Evolutionary conservation across 768 basidiomycete species (phyloP).

Genomic region (Phanerodontia chrysosporium): DNA sequence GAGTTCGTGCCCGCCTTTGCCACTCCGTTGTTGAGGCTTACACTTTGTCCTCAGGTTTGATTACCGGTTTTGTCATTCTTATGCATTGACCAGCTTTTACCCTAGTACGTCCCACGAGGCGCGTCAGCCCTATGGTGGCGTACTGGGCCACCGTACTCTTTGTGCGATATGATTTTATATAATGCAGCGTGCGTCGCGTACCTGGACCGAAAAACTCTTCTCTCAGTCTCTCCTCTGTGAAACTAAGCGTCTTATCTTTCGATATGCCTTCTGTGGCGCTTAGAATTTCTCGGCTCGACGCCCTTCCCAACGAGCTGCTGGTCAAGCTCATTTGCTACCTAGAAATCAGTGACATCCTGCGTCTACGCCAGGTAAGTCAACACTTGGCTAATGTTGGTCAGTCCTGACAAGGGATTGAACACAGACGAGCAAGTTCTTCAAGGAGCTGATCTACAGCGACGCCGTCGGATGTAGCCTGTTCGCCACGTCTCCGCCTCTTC

Average conservation of each 20-base stretch:
- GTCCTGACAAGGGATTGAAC: neutral
- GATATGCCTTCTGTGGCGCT: neutral
- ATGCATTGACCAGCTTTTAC: neutral
- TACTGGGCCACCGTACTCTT: neutral
- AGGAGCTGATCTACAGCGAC: neutral
- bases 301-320: constrained; percentile 1
- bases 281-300: neutral
- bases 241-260: neutral
- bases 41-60: neutral
- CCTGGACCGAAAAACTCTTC: no score
- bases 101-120: neutral
- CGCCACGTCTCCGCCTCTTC: neutral
- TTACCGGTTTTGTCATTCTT: neutral
- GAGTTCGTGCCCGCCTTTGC: neutral
- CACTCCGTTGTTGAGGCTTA: neutral
- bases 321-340: neutral
- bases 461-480: neutral
- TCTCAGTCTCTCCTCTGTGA: neutral
- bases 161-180: neutral
- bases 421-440: neutral
- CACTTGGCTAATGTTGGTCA: neutral
- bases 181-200: neutral
- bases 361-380: neutral
- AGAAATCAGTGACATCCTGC: neutral
- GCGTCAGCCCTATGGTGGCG: neutral